Evolutionary conservation across 2,329 filamentous ascomycete genomes (phyloP).

Genomic region (Pseudogymnoascus sp.): DNA sequence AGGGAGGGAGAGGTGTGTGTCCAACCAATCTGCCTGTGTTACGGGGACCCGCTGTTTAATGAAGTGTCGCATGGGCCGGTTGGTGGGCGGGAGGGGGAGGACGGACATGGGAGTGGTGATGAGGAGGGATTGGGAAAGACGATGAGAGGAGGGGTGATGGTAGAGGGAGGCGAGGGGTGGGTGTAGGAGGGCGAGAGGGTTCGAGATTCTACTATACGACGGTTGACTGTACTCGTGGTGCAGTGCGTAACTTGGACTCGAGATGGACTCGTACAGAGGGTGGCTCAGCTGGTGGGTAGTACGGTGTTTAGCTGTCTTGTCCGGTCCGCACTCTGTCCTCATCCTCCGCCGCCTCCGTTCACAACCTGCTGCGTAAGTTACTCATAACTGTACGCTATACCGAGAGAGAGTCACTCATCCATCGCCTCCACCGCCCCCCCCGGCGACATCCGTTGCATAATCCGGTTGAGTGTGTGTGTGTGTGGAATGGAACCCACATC

Average conservation of each 20-base stretch:
- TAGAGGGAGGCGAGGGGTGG: not conserved
- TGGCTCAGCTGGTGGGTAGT: not conserved
- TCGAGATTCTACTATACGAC: not conserved
- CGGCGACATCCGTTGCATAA: slow-evolving; percentile 4
- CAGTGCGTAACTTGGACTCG: not conserved
- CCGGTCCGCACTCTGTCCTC: not conserved
- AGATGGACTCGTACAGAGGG: not conserved
- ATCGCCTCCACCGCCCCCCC: not conserved
- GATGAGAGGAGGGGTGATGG: not conserved
- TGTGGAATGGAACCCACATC: too few species aligned
- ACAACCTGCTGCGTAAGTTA: too few species aligned
- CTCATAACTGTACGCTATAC: too few species aligned
- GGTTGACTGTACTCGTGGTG: not conserved
- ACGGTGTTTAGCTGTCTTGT: not conserved
- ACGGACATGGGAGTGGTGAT: not conserved
- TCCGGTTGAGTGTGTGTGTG: not conserved
- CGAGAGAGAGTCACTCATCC: not conserved
- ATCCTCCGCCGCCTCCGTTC: too few species aligned
- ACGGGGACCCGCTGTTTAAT: not conserved
- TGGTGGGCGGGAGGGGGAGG: not conserved
- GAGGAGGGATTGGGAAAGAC: not conserved
- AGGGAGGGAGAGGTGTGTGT: not conserved
- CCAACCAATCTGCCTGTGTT: not conserved
- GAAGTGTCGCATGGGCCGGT: not conserved
- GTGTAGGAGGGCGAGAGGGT: not conserved